Base-by-base conservation (phyloP, 2,329 filamentous ascomycete species). In the Fusarium austroafricanum region DNA sequence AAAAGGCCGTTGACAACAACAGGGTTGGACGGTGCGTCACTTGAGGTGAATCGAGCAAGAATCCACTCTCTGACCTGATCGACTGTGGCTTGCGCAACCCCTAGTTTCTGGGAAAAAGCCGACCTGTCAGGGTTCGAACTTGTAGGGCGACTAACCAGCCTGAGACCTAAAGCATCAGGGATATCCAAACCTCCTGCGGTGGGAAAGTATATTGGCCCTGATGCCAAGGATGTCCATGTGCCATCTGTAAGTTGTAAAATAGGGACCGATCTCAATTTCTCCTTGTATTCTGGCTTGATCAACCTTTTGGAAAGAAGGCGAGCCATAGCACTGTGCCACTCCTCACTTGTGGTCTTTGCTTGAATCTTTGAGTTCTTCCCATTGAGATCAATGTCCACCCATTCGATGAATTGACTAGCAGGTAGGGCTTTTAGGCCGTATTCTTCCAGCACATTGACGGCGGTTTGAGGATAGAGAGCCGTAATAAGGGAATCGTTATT, bases 271-370 rank as follows among this genome's bases (percentile, higher is more conserved):
- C 26, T 45, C 11, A 68, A 8, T 5, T 7, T 10, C 14, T 15
- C 29, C 6, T 1, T n/a, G 40, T 21, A 6, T 6, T 31, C 10
- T 18, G 10, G 42, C 8, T 29, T 10, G 9, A 10, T 29, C 11
- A 15, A 29, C 14, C 8, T 4, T 6, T 21, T n/a, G 4, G 37
- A 20, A 23, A 23, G 26, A n/a, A 35, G 6, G 3, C 11, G 29
- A 42, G 66, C 64, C 5, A 62, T 37, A 42, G 7, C 44, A 20
- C 29, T 35, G 11, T 67, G 57, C 67, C 67, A 70, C 7, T 52
- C 40, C 23, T 51, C 39, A 15, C 26, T 58, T 10, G 55, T 55
- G 15, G 38, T 3, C 6, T 26, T 29, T 9, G 26, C 37, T 39
- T 20, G 23, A 55, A 63, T 49, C 38, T 39, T 66, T 14, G 61